Evolutionary conservation across 2,329 filamentous ascomycete genomes (phyloP), one percentile per base, ranked within the genome.

Genomic region (Aureobasidium sp.): DNA sequence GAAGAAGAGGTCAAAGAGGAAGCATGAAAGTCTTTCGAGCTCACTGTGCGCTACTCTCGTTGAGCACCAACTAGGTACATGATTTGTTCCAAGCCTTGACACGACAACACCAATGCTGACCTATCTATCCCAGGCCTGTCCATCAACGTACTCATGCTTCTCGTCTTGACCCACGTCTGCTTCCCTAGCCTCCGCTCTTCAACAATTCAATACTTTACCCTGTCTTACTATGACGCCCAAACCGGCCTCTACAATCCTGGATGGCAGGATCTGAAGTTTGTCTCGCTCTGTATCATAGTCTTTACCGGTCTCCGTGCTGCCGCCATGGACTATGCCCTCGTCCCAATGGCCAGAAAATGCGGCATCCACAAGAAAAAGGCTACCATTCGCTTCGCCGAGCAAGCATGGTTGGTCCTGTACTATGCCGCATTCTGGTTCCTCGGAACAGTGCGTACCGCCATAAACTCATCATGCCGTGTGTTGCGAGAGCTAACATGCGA

Each of bases 361-460:
- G 93, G 93, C 39, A 83, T 97, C 68, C 81, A 82, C 68, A 89
- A 87, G 71, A 81, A 80, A 71, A 97, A 96, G 77, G 85, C 86
- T 50, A 78, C 88, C 63, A 84, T 90, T 53, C 84, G 94, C 63
- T 96, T 97, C 76, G 91, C 91, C 65, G 94, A 99, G 77, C 94
- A 99, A 77, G 90, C 87, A 50, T 97, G 93, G 90, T 80, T 96
- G 71, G 77, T 95, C 62, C 75, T 94, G 48, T 97, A 97, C 77
- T 93, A 93, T 74, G 78, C 78, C 49, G 78, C 87, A 61, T 93
- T 92, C 72, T 97, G 91, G 89, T 81, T 85, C 13, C 78, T 93
- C 64, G 94, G 94, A 67, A 82, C 95, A 48, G 64, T 65, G 41
- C 42, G 62, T 55, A 39, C 9, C 10, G 15, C 8, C 27, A 29